Conservation (phyloP, 352 stramenopile genomes). For the Globisporangium irregulare region DNA sequence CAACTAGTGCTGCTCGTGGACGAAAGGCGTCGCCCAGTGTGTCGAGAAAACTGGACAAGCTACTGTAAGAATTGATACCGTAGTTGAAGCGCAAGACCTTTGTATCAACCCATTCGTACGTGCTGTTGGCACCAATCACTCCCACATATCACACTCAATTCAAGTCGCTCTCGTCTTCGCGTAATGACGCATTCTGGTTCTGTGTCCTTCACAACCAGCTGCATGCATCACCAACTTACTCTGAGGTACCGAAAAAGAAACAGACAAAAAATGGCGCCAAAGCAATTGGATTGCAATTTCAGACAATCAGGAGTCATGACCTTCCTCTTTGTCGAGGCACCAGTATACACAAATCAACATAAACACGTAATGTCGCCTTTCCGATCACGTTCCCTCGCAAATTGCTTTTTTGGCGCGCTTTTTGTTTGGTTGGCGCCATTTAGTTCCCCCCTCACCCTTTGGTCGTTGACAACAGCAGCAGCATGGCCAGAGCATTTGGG, state of each 20-base stretch:
- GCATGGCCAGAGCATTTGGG: conserved; percentile 29
- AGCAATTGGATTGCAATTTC: conserved; percentile 3
- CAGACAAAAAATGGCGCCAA: background rate
- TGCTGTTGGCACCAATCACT: background rate
- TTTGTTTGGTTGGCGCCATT: conserved; percentile 15
- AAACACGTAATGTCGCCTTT: conserved; percentile 18
- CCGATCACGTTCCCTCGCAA: conserved; percentile 5
- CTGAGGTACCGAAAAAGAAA: background rate
- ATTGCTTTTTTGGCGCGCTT: conserved; percentile 34
- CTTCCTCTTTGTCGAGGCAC: conserved; percentile 1
- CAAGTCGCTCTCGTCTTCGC: background rate
- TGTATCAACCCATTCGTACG: background rate
- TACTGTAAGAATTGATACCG: background rate
- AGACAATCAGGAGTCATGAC: conserved; percentile 14
- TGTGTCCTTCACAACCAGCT: background rate
- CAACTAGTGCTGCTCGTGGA: background rate
- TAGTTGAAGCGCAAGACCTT: background rate
- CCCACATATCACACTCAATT: background rate
- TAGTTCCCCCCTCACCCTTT: background rate
- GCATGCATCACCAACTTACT: background rate
- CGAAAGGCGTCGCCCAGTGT: background rate
- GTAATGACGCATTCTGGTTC: background rate
- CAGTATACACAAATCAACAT: conserved; percentile 10
- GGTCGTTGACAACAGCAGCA: background rate
- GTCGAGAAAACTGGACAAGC: background rate